phyloP scores from a whole-genome alignment of 2,329 filamentous ascomycete genomes.

The Leptosphaerulina australis region DNA sequence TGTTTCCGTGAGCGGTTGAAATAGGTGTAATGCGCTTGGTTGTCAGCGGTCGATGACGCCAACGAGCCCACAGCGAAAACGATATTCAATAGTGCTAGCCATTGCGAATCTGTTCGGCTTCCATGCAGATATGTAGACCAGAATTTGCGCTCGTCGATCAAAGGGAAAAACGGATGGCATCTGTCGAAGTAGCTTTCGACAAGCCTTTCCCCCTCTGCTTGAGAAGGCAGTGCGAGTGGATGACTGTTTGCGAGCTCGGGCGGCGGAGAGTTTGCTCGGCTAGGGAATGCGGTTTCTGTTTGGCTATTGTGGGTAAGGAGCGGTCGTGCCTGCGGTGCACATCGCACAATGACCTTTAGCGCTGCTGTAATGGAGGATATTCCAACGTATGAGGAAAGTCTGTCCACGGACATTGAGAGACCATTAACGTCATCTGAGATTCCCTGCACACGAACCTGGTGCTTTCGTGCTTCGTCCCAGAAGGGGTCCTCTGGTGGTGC shows the following conservation, averaged over 20 bases:
- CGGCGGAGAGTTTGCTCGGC: constrained; percentile 46
- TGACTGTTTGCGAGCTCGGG: constrained; percentile 42
- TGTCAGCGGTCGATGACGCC: constrained; percentile 65
- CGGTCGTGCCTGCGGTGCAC: constrained; percentile 58
- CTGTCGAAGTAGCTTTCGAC: constrained; percentile 79
- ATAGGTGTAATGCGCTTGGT: constrained; percentile 71
- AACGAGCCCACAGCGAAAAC: constrained; percentile 78
- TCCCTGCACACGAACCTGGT: constrained; percentile 51
- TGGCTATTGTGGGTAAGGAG: constrained; percentile 54
- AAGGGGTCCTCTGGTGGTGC: constrained; percentile 69
- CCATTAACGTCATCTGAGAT: constrained; percentile 75
- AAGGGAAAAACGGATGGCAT: constrained; percentile 73
- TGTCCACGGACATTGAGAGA: constrained; percentile 66
- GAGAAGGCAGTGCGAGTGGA: constrained; percentile 58
- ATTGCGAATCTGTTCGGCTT: constrained; percentile 68
- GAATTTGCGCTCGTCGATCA: constrained; percentile 75
- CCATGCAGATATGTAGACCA: constrained; percentile 68
- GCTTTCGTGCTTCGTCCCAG: constrained; percentile 66
- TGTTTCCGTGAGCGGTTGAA: constrained; percentile 72
- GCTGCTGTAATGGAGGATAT: constrained; percentile 78
- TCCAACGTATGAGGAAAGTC: constrained; percentile 70
- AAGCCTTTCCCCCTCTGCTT: constrained; percentile 69
- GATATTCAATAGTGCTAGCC: constrained; percentile 76
- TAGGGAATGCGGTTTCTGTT: constrained; percentile 47
- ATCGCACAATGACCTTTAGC: constrained; percentile 69